Percentiles rank a stretch among this genome's conserved stretches.
Evolutionary conservation across 371 early-diverging fungal species (phyloP).

Genomic region (Aphelidium insulamus): DNA sequence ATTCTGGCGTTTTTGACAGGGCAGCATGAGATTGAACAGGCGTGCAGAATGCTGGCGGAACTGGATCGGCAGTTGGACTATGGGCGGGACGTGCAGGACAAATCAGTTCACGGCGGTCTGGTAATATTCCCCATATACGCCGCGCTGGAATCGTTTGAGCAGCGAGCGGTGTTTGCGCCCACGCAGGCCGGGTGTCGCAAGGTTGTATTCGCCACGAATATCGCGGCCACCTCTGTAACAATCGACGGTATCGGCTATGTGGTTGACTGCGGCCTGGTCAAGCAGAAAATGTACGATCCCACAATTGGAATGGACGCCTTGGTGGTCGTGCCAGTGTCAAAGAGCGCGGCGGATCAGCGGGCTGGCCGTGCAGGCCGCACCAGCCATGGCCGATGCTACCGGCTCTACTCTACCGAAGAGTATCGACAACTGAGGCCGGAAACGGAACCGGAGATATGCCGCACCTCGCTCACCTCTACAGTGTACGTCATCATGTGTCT

Average conservation of each 20-base stretch:
- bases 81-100: slow-evolving; percentile 2
- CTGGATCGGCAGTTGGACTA: slow-evolving; percentile 8
- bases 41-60: slow-evolving; percentile 21
- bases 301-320: slow-evolving; percentile 49
- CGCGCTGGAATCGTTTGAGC: slow-evolving; percentile 16
- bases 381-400: slow-evolving; percentile 28
- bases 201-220: slow-evolving; percentile 40
- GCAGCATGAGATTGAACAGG: slow-evolving; percentile 64
- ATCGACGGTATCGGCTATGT: slow-evolving; percentile 80
- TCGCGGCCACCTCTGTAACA: slow-evolving; percentile 62
- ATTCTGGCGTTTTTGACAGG: slow-evolving; percentile 81
- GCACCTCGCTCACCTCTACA: slow-evolving; percentile 19
- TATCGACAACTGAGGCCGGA: slow-evolving; percentile 18
- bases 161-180: slow-evolving; percentile 15
- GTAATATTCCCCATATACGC: slow-evolving; percentile 18
- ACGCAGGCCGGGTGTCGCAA: slow-evolving; percentile 16
- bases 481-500: too few relatives aligned
- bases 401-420: slow-evolving; percentile 30
- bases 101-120: slow-evolving; percentile 7
- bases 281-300: slow-evolving; percentile 61
- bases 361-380: slow-evolving; percentile 38
- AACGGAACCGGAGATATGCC: slow-evolving; percentile 30
- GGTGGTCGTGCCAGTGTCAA: slow-evolving; percentile 47
- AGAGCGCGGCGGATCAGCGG: slow-evolving; percentile 38
- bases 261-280: slow-evolving; percentile 80